These are phyloP conservation scores for Cercospora sojina DNA, from an alignment of 2,329 filamentous ascomycete species.

Conservation along the genomic window DNA sequence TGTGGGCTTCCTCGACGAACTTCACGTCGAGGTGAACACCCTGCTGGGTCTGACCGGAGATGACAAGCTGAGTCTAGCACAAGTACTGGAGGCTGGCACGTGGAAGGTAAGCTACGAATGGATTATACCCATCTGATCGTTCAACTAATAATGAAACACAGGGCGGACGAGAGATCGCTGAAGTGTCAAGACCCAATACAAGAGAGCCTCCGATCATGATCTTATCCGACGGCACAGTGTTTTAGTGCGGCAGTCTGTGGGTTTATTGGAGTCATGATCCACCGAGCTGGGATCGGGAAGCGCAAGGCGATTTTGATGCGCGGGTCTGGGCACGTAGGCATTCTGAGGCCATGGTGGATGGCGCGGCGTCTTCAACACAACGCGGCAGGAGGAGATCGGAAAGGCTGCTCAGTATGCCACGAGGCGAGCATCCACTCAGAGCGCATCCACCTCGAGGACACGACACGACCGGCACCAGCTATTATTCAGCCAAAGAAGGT, in stretches of 20 bases:
- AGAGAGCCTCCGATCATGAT: constrained; percentile 97
- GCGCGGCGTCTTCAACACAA: background rate
- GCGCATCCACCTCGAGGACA: constrained; percentile 14
- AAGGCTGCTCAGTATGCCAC: constrained; percentile 2
- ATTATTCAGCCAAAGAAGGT: constrained; percentile 9
- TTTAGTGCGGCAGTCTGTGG: constrained; percentile 54
- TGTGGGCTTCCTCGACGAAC: constrained; percentile 70
- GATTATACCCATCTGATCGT: background rate
- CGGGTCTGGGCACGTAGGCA: constrained; percentile 9
- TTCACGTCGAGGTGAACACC: constrained; percentile 67
- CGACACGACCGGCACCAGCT: constrained; percentile 9
- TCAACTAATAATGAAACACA: constrained; percentile 38
- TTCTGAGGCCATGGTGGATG: constrained; percentile 13
- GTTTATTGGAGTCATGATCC: constrained; percentile 31
- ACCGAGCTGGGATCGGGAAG: constrained; percentile 17
- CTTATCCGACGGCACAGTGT: constrained; percentile 92
- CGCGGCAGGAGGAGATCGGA: background rate
- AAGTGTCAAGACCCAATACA: constrained; percentile 92
- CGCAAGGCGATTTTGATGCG: constrained; percentile 11
- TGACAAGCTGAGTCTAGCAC: constrained; percentile 72
- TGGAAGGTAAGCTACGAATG: constrained; percentile 74
- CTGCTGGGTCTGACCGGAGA: constrained; percentile 66
- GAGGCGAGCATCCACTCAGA: constrained; percentile 17
- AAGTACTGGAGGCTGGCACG: constrained; percentile 91
- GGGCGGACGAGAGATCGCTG: constrained; percentile 93